Evolutionary conservation across 2,329 filamentous ascomycete genomes (phyloP).

Genomic region (Coniochaeta ligniaria): DNA sequence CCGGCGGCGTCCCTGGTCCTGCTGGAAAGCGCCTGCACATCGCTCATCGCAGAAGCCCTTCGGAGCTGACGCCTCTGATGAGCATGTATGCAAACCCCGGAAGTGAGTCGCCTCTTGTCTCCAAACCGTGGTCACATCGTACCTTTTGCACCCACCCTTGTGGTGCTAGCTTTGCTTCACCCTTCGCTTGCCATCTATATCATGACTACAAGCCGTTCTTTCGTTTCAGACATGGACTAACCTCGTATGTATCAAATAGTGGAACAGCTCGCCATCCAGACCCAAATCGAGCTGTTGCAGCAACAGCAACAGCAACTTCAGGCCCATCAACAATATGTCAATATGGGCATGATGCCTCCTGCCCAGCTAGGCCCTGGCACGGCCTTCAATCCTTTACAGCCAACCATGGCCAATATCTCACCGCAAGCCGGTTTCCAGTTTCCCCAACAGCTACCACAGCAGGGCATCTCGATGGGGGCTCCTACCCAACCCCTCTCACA

Average conservation of each 20-base stretch:
- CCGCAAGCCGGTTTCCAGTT: constrained; percentile 87
- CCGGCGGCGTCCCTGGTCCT: constrained; percentile 61
- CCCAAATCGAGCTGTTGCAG: constrained; percentile 95
- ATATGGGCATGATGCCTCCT: constrained; percentile 89
- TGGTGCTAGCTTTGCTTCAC: constrained; percentile 7
- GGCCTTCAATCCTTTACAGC: constrained; percentile 71
- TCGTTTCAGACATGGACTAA: neutral
- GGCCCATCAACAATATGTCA: constrained; percentile 93
- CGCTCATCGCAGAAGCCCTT: constrained; percentile 92
- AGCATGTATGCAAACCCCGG: constrained; percentile 70
- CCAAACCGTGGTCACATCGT: neutral
- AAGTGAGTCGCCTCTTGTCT: constrained; percentile 42
- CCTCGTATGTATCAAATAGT: constrained; percentile 45
- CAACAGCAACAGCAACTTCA: constrained; percentile 98
- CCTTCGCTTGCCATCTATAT: neutral
- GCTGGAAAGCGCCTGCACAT: constrained; percentile 90
- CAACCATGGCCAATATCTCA: constrained; percentile 69
- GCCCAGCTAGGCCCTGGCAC: constrained; percentile 71
- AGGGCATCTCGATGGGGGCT: constrained; percentile 66
- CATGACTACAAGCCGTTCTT: neutral
- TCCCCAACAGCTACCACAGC: constrained; percentile 67
- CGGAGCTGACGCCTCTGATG: constrained; percentile 94
- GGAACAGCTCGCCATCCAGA: constrained; percentile 95
- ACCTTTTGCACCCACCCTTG: neutral
- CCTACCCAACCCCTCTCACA: constrained; percentile 77